phyloP scores from a whole-genome alignment of 176 grass and related monocot species.

The Luzula sylvatica region DNA sequence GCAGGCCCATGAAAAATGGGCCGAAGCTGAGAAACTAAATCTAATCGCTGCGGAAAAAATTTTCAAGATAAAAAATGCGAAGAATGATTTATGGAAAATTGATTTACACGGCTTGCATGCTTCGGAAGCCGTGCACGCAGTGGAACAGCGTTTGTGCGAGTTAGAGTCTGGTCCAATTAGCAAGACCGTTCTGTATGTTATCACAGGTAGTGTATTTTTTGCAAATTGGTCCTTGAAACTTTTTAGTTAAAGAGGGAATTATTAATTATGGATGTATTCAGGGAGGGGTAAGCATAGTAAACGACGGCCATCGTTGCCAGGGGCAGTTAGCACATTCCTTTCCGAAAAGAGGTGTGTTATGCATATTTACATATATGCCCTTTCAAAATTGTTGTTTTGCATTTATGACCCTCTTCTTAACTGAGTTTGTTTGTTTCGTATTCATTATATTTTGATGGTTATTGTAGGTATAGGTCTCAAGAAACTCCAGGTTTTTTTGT shows the following conservation, averaged over 20 bases:
- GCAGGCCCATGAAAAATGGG: constrained; percentile 47
- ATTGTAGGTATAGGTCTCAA: constrained; percentile 67
- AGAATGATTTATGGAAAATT: constrained; percentile 52
- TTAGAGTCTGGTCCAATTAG: constrained; percentile 35
- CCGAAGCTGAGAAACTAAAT: constrained; percentile 55
- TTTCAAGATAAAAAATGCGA: constrained; percentile 48
- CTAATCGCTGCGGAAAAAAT: constrained; percentile 68
- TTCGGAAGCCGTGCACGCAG: constrained; percentile 48
- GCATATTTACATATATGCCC: background rate
- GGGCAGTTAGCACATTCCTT: constrained; percentile 56
- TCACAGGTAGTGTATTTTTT: constrained; percentile 44
- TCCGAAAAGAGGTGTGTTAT: constrained; percentile 50
- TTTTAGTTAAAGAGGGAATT: constrained; percentile 7
- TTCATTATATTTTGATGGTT: background rate
- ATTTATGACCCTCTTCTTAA: background rate
- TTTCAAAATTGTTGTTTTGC: background rate
- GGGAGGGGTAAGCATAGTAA: constrained; percentile 87
- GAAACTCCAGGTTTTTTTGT: constrained; percentile 55
- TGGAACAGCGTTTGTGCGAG: constrained; percentile 46
- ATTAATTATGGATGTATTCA: constrained; percentile 20
- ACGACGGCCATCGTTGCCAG: constrained; percentile 71
- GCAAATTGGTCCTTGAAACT: background rate
- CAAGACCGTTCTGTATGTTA: constrained; percentile 51
- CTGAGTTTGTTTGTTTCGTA: background rate
- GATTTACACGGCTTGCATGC: constrained; percentile 92